phyloP scores from a whole-genome alignment of 371 early-diverging fungal species.

The Gilbertella persicaria region DNA sequence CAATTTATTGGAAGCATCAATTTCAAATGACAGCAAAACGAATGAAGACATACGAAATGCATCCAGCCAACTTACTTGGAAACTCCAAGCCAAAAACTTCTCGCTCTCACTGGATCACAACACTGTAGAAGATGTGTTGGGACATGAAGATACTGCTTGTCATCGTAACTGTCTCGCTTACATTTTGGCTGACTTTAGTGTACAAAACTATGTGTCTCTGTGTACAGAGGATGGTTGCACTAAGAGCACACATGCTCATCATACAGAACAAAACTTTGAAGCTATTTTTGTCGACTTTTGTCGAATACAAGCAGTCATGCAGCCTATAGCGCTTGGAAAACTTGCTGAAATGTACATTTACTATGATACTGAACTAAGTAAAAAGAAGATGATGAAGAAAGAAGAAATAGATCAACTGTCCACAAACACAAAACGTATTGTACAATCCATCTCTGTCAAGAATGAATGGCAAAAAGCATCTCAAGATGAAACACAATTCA shows the following conservation, averaged over 20 bases:
- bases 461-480: constrained; percentile 43
- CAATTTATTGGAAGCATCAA: constrained; percentile 60
- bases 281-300: constrained; percentile 57
- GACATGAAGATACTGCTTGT: constrained; percentile 18
- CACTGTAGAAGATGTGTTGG: constrained; percentile 27
- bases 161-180: constrained; percentile 68
- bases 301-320: constrained; percentile 75
- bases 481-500: constrained; percentile 49
- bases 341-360: constrained; percentile 71
- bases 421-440: constrained; percentile 66
- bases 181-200: constrained; percentile 64
- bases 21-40: constrained; percentile 44
- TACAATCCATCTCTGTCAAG: constrained; percentile 59
- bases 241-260: constrained; percentile 17
- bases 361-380: constrained; percentile 68
- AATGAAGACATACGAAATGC: constrained; percentile 2
- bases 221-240: constrained; percentile 7
- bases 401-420: constrained; percentile 64
- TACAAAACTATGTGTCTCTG: constrained; percentile 54
- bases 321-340: constrained; percentile 73
- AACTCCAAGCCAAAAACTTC: constrained; percentile 55
- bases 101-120: constrained; percentile 65
- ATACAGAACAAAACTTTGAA: constrained; percentile 30
- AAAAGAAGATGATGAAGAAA: constrained; percentile 54
- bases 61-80: constrained; percentile 46